These are phyloP conservation scores for Tulasnella sp. DNA, from an alignment of 768 basidiomycete species.

Conservation along the genomic window DNA sequence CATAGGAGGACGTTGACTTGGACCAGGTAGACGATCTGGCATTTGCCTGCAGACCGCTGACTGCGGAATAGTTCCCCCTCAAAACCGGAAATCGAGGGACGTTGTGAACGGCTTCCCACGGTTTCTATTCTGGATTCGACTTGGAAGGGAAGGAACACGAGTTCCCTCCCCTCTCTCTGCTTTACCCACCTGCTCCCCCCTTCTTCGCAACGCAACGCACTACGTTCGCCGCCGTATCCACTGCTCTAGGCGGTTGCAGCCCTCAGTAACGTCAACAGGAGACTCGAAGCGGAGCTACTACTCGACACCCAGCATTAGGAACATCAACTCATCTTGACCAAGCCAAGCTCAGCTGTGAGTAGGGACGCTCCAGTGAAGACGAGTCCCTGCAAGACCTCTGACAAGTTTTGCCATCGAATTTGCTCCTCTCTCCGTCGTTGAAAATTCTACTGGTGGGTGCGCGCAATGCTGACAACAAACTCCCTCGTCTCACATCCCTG, in stretches of 20 bases:
- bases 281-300: neutral
- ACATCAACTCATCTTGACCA: conserved; percentile 7
- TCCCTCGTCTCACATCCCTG: conserved; percentile 4
- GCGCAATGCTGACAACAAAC: neutral
- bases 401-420: neutral
- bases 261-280: neutral
- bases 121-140: neutral
- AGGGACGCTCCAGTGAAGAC: neutral
- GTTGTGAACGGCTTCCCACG: neutral
- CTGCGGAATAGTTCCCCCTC: neutral
- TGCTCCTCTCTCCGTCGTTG: neutral
- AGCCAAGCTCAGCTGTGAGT: neutral
- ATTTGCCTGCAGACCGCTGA: neutral
- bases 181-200: conserved; percentile 1
- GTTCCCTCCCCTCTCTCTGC: neutral
- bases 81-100: neutral
- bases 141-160: conserved; percentile 6
- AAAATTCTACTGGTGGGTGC: conserved; percentile 1
- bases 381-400: neutral
- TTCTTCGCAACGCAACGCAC: neutral
- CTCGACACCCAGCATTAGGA: neutral
- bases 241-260: neutral
- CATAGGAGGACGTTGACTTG: neutral
- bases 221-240: neutral
- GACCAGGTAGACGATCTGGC: neutral